Evolutionary conservation across 768 basidiomycete genomes (phyloP), one percentile per base, ranked within the genome.

Genomic region (Pisolithus microcarpus): DNA sequence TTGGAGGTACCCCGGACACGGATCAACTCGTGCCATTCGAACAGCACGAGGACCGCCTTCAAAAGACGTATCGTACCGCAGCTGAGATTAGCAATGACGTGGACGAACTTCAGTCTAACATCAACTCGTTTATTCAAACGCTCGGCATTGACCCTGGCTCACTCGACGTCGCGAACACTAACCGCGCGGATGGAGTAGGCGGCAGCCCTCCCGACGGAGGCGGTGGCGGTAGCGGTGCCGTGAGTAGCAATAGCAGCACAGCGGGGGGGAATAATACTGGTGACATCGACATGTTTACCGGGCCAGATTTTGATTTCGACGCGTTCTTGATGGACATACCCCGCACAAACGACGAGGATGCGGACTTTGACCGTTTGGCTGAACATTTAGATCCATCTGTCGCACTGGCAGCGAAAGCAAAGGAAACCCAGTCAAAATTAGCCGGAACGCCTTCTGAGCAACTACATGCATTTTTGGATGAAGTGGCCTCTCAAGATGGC

Each of bases 31-130:
- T 59, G 31, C 50, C 59, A 31, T 57, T 69, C 43, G 66, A 71
- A 57, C 62, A 75, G 7, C 67, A 71, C 52, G 65, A 68, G 0
- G 70, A 74, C 2, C 66, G 72, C 30, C 63, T 85, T 46, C 74
- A 82, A 45, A 74, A 75, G 56, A 69, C 76, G 1, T 89, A 86
- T 73, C 76, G 72, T 43, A 75, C 72, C 31, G 72, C 87, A 0
- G 62, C 74, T 24, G 84, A 85, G 54, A 82, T 92, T 42, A 81
- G 83, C 52, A 75, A 76, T 43, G 85, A 88, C 50, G 86, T 92
- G 24, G 81, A 84, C 55, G 78, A 79, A 36, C 67, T 91, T 48
- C 80, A 85, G 54, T 71, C 68, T 11, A 82, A 79, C 52, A 81
- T 94, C 39, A 78, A 87, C 52, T 77, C 78, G 6, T 72, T 93